Base-by-base conservation (phyloP, 1,139 yeast species). In the Saccharomycopsis phalli region DNA sequence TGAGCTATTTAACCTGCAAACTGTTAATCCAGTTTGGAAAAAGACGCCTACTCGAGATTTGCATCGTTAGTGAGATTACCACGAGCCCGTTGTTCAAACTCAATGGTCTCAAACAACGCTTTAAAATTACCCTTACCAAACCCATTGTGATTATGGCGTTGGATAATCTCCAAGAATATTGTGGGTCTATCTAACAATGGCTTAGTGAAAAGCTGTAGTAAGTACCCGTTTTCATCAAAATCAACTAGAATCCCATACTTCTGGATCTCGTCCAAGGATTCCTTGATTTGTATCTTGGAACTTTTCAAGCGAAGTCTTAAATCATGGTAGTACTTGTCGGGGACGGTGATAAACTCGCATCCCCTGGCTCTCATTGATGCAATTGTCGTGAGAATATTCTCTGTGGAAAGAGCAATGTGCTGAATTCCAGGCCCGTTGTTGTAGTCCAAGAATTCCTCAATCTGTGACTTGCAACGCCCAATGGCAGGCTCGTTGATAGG, bases 61-160 rank as follows among this genome's bases (percentile, higher is more conserved):
- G 8, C 34, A 4, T 17, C 31, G 14, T 7, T 20, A 13, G 19
- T 25, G 10, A 22, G 42, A 29, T 76, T 74, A 2, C 80, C 80
- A 39, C 81, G 60, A 36, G 59, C 52, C 48, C 56, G 61, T 52
- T 77, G 83, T 46, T 69, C 83, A 45, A 60, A 63, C 55, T 82
- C 95, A 45, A 84, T 76, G 3, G 83, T 74, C 54, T 82, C 88
- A 53, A 81, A 83, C 38, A 84, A 62, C 0, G 91, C 82, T 55
- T 75, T 80, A 62, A 84, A 84, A 41, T 87, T 84, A 0, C 94
- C 94, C 39, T 84, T 86, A 0, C 94, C 95, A 60, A 84, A 84
- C 1, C 95, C 95, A 47, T 78, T 70, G 55, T 81, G 88, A 52
- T 81, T 81, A 51, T 69, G 68, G 48, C 94, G 69, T 58, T 84